These are phyloP conservation scores for Pseudocercospora macadamiae DNA, from an alignment of 2,329 filamentous ascomycete species.

Conservation along the genomic window DNA sequence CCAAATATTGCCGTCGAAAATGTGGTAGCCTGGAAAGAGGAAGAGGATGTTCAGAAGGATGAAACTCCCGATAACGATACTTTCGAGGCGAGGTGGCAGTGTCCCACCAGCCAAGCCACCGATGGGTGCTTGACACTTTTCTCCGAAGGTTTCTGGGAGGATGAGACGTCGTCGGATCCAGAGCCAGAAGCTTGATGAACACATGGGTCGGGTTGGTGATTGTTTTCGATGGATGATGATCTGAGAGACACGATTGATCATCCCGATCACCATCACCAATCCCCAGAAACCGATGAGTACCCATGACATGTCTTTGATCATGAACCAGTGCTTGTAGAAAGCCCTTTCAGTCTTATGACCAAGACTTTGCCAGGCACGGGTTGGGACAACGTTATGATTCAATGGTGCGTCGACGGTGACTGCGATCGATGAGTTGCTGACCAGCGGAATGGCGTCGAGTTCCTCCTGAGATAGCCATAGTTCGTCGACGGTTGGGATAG, in stretches of 20 bases:
- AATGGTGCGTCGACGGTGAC: no score
- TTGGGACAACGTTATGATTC: no score
- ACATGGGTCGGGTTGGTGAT: slow-evolving; percentile 12
- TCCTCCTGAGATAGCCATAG: no score
- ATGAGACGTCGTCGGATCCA: slow-evolving; percentile 46
- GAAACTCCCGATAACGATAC: background rate
- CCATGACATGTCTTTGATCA: no score
- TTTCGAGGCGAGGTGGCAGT: slow-evolving; percentile 49
- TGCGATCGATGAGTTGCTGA: no score
- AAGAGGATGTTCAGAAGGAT: background rate
- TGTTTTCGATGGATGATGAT: slow-evolving; percentile 25
- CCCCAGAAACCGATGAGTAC: slow-evolving; percentile 51
- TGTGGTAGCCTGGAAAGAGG: background rate
- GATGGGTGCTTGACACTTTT: slow-evolving; percentile 45
- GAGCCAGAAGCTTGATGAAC: slow-evolving; percentile 7
- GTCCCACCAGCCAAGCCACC: slow-evolving; percentile 47
- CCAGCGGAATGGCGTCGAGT: no score
- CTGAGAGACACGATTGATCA: slow-evolving; percentile 34
- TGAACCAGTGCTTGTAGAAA: no score
- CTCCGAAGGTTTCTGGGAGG: slow-evolving; percentile 48
- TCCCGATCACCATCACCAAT: slow-evolving; percentile 40
- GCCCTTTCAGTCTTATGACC: no score
- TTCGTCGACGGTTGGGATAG: no score
- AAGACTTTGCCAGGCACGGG: no score
- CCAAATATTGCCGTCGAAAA: background rate